Evolutionary conservation across 2,329 filamentous ascomycete species (phyloP).

Genomic region (Didymosphaeria variabile): DNA sequence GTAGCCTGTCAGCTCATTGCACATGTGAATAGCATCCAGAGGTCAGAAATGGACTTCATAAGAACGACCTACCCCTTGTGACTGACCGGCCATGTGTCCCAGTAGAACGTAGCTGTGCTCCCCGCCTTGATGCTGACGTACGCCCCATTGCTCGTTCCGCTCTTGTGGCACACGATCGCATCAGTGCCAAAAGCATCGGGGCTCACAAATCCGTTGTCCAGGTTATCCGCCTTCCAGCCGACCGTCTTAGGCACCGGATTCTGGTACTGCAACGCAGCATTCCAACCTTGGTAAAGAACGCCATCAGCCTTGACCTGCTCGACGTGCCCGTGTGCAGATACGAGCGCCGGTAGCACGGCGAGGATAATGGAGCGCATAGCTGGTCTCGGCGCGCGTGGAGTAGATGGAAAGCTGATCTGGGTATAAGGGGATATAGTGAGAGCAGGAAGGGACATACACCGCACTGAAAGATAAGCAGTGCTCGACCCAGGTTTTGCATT

Average conservation of each 20-base stretch:
- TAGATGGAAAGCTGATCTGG: constrained; percentile 1
- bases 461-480: constrained; percentile 13
- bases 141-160: constrained; percentile 39
- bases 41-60: background rate
- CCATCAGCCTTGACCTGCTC: constrained; percentile 39
- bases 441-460: constrained; percentile 6
- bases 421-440: constrained; percentile 1
- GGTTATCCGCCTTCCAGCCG: constrained; percentile 46
- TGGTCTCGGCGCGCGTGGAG: background rate
- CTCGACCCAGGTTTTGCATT: constrained; percentile 8
- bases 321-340: constrained; percentile 45
- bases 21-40: background rate
- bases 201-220: constrained; percentile 49
- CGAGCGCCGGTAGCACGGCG: constrained; percentile 31
- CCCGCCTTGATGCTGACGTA: constrained; percentile 46
- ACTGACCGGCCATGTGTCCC: constrained; percentile 41
- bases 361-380: constrained; percentile 26
- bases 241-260: constrained; percentile 41
- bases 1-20: constrained; percentile 8
- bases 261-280: constrained; percentile 41
- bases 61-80: constrained; percentile 30
- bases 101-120: constrained; percentile 42
- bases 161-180: constrained; percentile 51
- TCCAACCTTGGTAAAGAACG: constrained; percentile 41
- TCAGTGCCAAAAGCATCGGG: constrained; percentile 34